These are phyloP conservation scores for Apodospora peruviana DNA, from an alignment of 495 filamentous ascomycete genomes.

Conservation along the genomic window DNA sequence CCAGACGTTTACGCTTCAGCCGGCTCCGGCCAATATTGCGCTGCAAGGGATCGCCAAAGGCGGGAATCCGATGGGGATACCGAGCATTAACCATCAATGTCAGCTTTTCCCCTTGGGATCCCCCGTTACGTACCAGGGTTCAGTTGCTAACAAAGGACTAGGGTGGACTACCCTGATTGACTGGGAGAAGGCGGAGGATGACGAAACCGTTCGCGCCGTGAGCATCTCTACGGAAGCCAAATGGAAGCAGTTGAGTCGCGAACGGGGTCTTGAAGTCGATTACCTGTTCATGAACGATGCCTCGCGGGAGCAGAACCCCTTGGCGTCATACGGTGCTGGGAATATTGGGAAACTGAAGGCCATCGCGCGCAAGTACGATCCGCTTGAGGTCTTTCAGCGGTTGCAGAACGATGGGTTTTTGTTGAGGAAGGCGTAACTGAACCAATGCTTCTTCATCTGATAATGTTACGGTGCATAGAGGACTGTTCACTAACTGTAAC, in stretches of 20 bases:
- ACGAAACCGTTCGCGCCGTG: not conserved
- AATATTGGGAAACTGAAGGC: conserved; percentile 22
- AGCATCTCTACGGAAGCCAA: not conserved
- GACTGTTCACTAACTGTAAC: too few relatives aligned
- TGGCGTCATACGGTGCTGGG: conserved; percentile 26
- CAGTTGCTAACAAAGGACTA: too few relatives aligned
- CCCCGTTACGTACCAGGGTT: too few relatives aligned
- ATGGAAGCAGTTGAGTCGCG: not conserved
- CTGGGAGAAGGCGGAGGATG: conserved; percentile 9
- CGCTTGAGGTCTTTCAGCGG: conserved; percentile 28
- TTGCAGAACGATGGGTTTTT: conserved; percentile 19
- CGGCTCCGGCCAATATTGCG: conserved; percentile 10
- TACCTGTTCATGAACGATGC: conserved; percentile 15
- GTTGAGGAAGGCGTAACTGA: too few relatives aligned
- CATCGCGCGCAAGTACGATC: conserved; percentile 31
- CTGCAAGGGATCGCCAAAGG: conserved; percentile 8
- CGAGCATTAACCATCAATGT: not conserved
- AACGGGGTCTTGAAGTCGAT: not conserved
- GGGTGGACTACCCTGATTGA: conserved; percentile 20
- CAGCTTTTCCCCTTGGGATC: too few relatives aligned
- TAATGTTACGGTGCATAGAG: too few relatives aligned
- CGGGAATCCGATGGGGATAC: not conserved
- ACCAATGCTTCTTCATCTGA: too few relatives aligned
- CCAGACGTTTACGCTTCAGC: conserved; percentile 25
- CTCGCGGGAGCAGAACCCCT: conserved; percentile 19